phyloP scores from a whole-genome alignment of 2,329 filamentous ascomycete species.

The Colletotrichum destructivum region DNA sequence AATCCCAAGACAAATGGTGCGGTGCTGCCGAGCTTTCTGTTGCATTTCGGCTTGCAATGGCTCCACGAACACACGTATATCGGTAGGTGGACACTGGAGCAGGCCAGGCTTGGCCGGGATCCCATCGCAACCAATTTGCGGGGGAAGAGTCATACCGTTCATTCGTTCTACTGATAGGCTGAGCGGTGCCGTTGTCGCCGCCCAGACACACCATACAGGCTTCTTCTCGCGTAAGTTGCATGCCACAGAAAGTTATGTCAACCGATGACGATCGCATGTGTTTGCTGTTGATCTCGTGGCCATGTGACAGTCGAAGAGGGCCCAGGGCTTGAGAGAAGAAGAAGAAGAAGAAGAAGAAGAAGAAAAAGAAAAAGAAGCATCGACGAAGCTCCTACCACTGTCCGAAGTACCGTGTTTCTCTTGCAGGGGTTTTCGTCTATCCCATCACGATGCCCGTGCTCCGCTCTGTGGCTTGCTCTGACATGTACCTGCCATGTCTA shows the following conservation, averaged over 20 bases:
- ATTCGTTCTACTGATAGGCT: constrained; percentile 33
- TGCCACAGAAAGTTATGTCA: neutral
- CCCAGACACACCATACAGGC: constrained; percentile 28
- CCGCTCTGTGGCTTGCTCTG: constrained; percentile 38
- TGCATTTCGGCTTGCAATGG: constrained; percentile 29
- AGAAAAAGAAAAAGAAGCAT: constrained; percentile 8
- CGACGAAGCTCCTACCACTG: constrained; percentile 20
- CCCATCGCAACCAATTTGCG: constrained; percentile 39
- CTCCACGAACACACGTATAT: constrained; percentile 40
- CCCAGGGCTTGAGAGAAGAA: neutral
- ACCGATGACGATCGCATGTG: constrained; percentile 5
- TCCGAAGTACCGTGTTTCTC: constrained; percentile 27
- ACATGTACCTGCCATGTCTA: constrained; percentile 38
- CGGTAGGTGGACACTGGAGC: constrained; percentile 39
- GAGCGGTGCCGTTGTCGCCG: constrained; percentile 22
- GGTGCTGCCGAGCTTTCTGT: constrained; percentile 35
- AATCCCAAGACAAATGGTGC: too few species aligned
- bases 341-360: too few species aligned
- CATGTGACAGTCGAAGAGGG: neutral
- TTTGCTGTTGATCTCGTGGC: neutral
- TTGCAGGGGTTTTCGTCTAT: constrained; percentile 30
- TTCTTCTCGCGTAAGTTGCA: constrained; percentile 21
- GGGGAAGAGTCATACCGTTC: constrained; percentile 36
- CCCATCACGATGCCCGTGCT: constrained; percentile 24
- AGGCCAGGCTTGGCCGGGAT: constrained; percentile 36